Evolutionary conservation across 495 filamentous ascomycete species (phyloP).

Genomic region (Talaromyces proteolyticus): DNA sequence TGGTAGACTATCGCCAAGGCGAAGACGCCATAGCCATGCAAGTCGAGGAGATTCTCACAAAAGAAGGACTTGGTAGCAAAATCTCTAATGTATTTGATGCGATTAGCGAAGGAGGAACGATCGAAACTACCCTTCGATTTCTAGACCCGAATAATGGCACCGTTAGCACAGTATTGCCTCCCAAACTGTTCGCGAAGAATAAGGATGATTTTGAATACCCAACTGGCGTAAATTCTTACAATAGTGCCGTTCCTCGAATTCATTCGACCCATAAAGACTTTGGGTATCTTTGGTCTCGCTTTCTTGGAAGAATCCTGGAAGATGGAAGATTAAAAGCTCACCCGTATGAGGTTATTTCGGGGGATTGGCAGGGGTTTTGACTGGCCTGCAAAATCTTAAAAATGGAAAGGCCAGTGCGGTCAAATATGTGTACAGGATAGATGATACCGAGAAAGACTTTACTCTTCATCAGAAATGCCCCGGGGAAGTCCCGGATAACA

Average conservation of each 20-base stretch:
- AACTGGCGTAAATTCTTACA: too few species aligned
- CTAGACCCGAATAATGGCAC: too few species aligned
- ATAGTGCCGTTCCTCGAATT: too few species aligned
- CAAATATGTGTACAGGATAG: slow-evolving; percentile 66
- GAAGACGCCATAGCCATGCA: too few species aligned
- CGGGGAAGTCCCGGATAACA: too few species aligned
- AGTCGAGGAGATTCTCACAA: slow-evolving; percentile 11
- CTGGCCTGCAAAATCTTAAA: slow-evolving; percentile 49
- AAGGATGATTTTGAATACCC: too few species aligned
- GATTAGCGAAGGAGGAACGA: slow-evolving; percentile 44
- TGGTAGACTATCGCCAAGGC: slow-evolving; percentile 66
- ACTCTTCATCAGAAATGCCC: too few species aligned
- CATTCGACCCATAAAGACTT: background rate
- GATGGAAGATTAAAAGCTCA: slow-evolving; percentile 57
- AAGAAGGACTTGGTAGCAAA: slow-evolving; percentile 7
- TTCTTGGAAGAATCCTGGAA: slow-evolving; percentile 16
- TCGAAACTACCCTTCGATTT: slow-evolving; percentile 39
- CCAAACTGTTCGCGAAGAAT: too few species aligned
- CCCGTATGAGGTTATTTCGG: slow-evolving; percentile 51
- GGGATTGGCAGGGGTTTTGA: slow-evolving; percentile 49
- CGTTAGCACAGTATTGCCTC: too few species aligned
- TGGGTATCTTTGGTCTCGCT: background rate
- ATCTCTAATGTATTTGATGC: slow-evolving; percentile 48
- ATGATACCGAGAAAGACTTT: slow-evolving; percentile 45
- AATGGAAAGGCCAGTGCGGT: slow-evolving; percentile 58